phyloP scores from a whole-genome alignment of 352 stramenopile genomes.

The Phytophthora lateralis region DNA sequence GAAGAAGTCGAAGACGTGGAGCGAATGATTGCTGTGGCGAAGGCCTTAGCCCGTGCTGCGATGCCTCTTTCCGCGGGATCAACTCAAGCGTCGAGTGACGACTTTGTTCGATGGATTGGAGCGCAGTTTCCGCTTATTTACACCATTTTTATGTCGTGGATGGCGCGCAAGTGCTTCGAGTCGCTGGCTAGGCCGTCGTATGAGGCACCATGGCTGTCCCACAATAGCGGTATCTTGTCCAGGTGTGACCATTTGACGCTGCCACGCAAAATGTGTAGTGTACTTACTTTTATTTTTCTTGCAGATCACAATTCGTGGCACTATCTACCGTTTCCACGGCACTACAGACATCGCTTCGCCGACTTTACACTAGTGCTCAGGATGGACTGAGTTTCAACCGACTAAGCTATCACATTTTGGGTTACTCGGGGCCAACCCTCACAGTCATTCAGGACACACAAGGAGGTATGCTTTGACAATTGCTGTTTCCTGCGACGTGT shows the following conservation, averaged over 20 bases:
- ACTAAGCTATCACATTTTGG: constrained; percentile 79
- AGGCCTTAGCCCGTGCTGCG: constrained; percentile 48
- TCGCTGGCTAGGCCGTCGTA: constrained; percentile 59
- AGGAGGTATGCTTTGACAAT: constrained; percentile 47
- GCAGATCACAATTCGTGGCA: constrained; percentile 68
- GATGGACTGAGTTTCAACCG: constrained; percentile 88
- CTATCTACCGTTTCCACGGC: constrained; percentile 63
- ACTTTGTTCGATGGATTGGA: constrained; percentile 68
- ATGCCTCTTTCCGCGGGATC: constrained; percentile 30
- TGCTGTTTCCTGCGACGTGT: background rate
- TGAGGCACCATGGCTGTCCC: constrained; percentile 49
- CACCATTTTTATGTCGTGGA: constrained; percentile 79
- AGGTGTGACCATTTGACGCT: constrained; percentile 36
- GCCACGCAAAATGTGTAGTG: background rate
- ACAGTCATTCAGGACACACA: constrained; percentile 70
- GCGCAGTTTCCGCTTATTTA: constrained; percentile 76
- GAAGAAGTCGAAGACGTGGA: constrained; percentile 44
- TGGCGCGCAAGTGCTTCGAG: constrained; percentile 59
- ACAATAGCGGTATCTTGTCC: constrained; percentile 74
- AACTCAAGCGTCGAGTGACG: constrained; percentile 44
- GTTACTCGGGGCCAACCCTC: constrained; percentile 76
- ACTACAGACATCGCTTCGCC: constrained; percentile 62
- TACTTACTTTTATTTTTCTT: background rate
- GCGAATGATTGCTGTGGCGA: constrained; percentile 38
- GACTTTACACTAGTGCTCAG: constrained; percentile 81